Conservation (phyloP, 2,329 filamentous ascomycete genomes). For the Sporothrix dimorphospora region DNA sequence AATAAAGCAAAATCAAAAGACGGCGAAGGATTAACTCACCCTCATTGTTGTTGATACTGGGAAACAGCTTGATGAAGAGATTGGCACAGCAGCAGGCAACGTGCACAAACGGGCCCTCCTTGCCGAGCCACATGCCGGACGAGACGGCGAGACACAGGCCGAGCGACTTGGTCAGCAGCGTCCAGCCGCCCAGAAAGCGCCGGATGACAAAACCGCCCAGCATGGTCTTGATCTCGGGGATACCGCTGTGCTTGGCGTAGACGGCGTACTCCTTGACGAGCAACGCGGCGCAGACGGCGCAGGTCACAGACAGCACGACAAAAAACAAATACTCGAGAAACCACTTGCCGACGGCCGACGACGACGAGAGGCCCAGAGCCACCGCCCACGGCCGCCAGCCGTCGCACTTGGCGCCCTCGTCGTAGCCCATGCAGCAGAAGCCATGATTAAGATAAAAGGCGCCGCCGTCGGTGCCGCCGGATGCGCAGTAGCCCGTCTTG, state of each 20-base stretch:
- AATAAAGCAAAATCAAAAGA: background rate
- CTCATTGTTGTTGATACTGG: constrained; percentile 83
- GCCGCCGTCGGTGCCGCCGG: constrained; percentile 73
- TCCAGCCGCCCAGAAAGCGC: constrained; percentile 85
- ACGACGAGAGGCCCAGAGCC: constrained; percentile 67
- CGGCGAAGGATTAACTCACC: constrained; percentile 51
- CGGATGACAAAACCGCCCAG: constrained; percentile 92
- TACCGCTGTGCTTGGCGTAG: constrained; percentile 92
- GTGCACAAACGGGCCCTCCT: constrained; percentile 93
- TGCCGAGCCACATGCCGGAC: constrained; percentile 94
- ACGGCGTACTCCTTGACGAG: constrained; percentile 82
- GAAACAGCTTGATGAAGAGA: constrained; percentile 87
- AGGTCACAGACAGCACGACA: constrained; percentile 77
- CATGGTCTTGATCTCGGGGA: constrained; percentile 96
- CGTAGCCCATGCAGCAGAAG: constrained; percentile 93
- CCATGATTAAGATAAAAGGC: constrained; percentile 87
- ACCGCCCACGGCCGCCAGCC: constrained; percentile 88
- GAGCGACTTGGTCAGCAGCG: constrained; percentile 83
- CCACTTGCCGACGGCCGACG: constrained; percentile 67
- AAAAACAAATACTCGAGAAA: constrained; percentile 88
- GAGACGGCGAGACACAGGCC: constrained; percentile 88
- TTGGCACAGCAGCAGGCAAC: constrained; percentile 97
- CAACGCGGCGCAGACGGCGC: constrained; percentile 75
- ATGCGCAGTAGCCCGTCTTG: constrained; percentile 86
- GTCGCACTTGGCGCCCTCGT: constrained; percentile 76